Percentiles rank a stretch among this genome's conserved stretches.
phyloP scores from a whole-genome alignment of 305 asterid genomes.

The Fraxinus sp. region DNA sequence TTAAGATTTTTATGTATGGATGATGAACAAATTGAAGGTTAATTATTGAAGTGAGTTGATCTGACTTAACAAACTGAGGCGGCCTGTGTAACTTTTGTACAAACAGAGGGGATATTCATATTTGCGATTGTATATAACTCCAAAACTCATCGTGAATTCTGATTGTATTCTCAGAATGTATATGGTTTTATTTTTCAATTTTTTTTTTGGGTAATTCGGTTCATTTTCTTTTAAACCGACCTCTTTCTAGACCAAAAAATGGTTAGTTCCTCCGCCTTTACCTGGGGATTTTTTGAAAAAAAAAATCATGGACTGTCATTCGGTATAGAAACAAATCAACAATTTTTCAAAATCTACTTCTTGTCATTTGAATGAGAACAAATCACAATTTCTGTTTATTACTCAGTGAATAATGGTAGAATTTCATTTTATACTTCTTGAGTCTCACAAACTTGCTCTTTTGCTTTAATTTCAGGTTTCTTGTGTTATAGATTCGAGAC shows the following conservation, averaged over 20 bases:
- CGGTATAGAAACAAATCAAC: background rate
- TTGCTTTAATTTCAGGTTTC: slow-evolving; percentile 43
- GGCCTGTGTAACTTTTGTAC: background rate
- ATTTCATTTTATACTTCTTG: slow-evolving; percentile 9
- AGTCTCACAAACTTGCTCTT: slow-evolving; percentile 26
- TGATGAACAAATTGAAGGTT: background rate
- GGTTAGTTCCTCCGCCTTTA: background rate
- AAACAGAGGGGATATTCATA: background rate
- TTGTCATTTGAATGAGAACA: background rate
- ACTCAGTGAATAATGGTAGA: background rate
- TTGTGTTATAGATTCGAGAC: slow-evolving; percentile 2
- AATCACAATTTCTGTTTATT: background rate
- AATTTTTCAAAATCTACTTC: background rate
- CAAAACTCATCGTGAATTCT: background rate
- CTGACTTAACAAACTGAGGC: background rate
- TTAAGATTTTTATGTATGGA: background rate
- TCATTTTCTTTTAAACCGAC: background rate
- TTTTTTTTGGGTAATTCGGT: background rate
- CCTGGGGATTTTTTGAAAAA: background rate
- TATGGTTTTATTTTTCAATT: too few species aligned
- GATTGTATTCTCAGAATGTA: background rate
- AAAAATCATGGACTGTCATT: background rate
- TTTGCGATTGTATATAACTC: background rate
- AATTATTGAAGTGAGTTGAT: background rate
- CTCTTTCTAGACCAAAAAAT: background rate